Evolutionary conservation across 106 monocot genomes (phyloP).

Genomic region (Platanthera guangdongensis): DNA sequence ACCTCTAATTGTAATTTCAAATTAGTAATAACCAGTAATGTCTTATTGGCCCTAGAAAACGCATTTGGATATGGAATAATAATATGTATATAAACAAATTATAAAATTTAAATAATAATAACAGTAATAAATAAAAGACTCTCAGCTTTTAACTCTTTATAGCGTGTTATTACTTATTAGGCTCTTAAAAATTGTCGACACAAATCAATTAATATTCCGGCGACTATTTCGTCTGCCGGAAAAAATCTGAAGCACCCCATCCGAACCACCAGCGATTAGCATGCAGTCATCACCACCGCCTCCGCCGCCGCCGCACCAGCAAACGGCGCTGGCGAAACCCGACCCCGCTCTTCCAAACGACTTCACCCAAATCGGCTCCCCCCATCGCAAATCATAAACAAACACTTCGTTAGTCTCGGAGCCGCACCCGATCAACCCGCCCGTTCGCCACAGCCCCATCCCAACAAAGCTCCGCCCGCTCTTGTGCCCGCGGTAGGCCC

Average conservation of each 20-base stretch:
- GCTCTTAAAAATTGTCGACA: too few species aligned
- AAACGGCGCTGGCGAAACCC: conserved; percentile 52
- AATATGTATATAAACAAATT: too few species aligned
- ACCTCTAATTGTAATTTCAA: too few species aligned
- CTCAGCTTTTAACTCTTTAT: too few species aligned
- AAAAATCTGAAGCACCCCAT: conserved; percentile 51
- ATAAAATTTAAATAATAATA: too few species aligned
- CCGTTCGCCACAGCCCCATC: conserved; percentile 46
- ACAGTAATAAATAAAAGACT: too few species aligned
- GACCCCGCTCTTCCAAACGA: conserved; percentile 17
- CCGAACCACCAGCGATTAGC: conserved; percentile 59
- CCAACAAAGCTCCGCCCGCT: conserved; percentile 74
- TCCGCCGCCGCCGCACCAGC: conserved; percentile 26
- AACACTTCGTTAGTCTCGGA: conserved; percentile 80
- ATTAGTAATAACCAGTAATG: too few species aligned
- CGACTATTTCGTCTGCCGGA: conserved; percentile 14
- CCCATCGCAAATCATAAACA: conserved; percentile 80
- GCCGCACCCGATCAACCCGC: conserved; percentile 57
- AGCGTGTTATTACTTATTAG: too few species aligned
- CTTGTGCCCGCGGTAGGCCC: conserved; percentile 52
- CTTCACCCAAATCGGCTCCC: conserved; percentile 70
- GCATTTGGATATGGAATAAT: too few species aligned
- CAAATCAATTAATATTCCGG: too few species aligned
- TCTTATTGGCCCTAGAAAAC: too few species aligned
- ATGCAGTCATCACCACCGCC: conserved; percentile 18